These are phyloP conservation scores for Pholiota molesta DNA, from an alignment of 768 basidiomycete genomes.

Conservation along the genomic window DNA sequence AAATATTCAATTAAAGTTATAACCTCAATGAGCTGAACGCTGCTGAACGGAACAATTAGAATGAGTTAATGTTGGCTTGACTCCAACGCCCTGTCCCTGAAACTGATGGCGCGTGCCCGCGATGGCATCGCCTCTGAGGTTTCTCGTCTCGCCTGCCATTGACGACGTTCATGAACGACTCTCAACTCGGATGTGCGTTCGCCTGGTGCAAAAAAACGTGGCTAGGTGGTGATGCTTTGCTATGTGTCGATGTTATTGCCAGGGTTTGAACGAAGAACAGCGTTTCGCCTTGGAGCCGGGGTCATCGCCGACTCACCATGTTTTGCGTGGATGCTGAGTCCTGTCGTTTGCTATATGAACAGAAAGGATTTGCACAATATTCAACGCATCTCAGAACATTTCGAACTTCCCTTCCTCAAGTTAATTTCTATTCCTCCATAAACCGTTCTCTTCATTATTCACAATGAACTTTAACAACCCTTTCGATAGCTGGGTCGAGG, in stretches of 20 bases:
- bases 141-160: background rate
- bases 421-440: background rate
- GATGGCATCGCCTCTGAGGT: background rate
- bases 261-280: background rate
- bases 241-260: constrained; percentile 1
- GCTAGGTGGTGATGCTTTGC: constrained; percentile 2
- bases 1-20: too few relatives aligned
- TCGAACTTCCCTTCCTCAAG: too few relatives aligned
- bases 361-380: background rate
- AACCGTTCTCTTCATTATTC: background rate
- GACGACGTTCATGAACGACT: background rate
- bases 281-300: constrained; percentile 9
- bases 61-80: background rate
- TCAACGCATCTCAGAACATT: too few relatives aligned
- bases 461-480: constrained; percentile 24
- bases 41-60: background rate
- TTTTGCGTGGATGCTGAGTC: background rate
- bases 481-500: constrained; percentile 39
- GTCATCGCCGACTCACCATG: background rate
- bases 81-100: background rate
- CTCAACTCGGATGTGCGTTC: background rate
- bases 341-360: constrained; percentile 2
- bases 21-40: background rate
- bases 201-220: constrained; percentile 2
- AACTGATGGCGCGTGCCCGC: background rate